Evolutionary conservation across 768 basidiomycete genomes (phyloP).

Genomic region (Podaxis sp.): DNA sequence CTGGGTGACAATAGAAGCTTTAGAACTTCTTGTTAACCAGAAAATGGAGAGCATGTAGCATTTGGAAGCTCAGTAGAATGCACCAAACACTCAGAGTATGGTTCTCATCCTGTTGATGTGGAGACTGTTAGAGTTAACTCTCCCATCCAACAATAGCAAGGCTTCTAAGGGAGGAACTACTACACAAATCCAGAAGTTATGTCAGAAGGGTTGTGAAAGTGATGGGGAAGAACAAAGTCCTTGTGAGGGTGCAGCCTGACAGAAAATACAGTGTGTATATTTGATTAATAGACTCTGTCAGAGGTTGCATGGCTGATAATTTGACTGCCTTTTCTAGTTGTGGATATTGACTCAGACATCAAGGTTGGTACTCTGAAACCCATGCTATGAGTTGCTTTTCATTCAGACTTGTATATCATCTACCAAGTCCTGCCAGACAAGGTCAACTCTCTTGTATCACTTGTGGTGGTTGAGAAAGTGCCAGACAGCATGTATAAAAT

Average conservation of each 20-base stretch:
- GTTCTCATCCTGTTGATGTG: not conserved
- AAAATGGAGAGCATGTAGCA: slow-evolving; percentile 95
- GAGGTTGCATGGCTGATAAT: not conserved
- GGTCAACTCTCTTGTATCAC: slow-evolving; percentile 94
- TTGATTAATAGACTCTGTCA: not conserved
- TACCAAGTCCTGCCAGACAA: slow-evolving; percentile 98
- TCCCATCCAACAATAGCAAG: slow-evolving; percentile 57
- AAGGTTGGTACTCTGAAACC: slow-evolving; percentile 78
- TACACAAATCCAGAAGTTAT: slow-evolving; percentile 95
- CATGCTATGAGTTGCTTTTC: slow-evolving; percentile 89
- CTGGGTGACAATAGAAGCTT: slow-evolving; percentile 91
- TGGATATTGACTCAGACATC: slow-evolving; percentile 89
- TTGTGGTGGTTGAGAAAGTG: slow-evolving; percentile 99
- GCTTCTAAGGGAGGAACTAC: slow-evolving; percentile 87
- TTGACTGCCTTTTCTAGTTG: slow-evolving; percentile 52
- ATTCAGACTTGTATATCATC: slow-evolving; percentile 93
- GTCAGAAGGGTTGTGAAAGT: slow-evolving; percentile 98
- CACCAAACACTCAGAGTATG: slow-evolving; percentile 89
- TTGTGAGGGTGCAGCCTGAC: slow-evolving; percentile 98
- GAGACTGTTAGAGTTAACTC: not conserved
- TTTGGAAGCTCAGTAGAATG: slow-evolving; percentile 95
- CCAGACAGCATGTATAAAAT: slow-evolving; percentile 99
- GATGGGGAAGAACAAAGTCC: slow-evolving; percentile 98
- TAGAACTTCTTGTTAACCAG: slow-evolving; percentile 91
- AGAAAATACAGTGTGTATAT: slow-evolving; percentile 91